These are phyloP conservation scores for Cystobasidium ongulense DNA, from an alignment of 768 basidiomycete species.

Conservation along the genomic window DNA sequence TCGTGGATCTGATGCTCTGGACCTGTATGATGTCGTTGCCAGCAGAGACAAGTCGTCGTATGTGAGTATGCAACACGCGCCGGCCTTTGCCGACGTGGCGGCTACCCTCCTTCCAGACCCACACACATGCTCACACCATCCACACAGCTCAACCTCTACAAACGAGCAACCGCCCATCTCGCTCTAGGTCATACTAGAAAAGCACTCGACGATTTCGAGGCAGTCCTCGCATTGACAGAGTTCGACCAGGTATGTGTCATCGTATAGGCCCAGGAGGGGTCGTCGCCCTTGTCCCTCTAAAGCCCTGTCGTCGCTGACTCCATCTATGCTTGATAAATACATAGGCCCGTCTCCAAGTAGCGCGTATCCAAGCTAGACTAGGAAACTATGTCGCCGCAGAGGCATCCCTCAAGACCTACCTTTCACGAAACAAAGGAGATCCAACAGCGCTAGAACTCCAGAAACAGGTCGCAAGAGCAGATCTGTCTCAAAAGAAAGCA, in stretches of 20 bases:
- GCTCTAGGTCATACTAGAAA: constrained; percentile 24
- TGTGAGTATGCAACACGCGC: constrained; percentile 26
- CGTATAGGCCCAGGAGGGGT: not conserved
- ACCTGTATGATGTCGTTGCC: constrained; percentile 18
- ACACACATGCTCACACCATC: not conserved
- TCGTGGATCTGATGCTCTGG: constrained; percentile 4
- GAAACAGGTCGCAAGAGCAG: not conserved
- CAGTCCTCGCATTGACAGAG: constrained; percentile 31
- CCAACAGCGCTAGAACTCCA: not conserved
- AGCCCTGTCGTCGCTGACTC: not conserved
- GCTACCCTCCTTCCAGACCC: too few relatives aligned
- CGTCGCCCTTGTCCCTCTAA: not conserved
- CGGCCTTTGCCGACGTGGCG: not conserved
- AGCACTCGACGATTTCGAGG: constrained; percentile 34
- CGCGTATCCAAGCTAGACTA: constrained; percentile 1
- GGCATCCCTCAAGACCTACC: not conserved
- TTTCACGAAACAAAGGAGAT: constrained; percentile 5
- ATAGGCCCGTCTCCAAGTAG: constrained; percentile 32
- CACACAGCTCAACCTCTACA: constrained; percentile 30
- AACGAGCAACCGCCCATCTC: constrained; percentile 30
- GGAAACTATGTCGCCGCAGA: constrained; percentile 2
- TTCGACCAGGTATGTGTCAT: constrained; percentile 32
- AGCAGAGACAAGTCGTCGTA: constrained; percentile 22
- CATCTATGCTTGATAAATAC: not conserved
- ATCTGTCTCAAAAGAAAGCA: constrained; percentile 1